Conservation (phyloP, 495 filamentous ascomycete species). For the Hypoxylon fragiforme region DNA sequence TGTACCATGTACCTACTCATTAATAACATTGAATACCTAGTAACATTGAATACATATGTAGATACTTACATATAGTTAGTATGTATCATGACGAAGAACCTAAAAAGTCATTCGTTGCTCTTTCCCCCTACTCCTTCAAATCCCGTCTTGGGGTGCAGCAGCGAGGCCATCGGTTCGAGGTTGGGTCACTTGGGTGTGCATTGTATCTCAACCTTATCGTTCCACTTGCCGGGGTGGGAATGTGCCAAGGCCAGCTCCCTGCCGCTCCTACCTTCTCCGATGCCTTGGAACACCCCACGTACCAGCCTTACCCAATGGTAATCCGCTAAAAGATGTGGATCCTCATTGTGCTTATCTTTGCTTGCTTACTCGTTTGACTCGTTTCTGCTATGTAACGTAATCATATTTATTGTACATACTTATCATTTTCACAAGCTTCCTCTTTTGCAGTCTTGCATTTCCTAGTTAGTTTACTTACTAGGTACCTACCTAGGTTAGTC, state of each 20-base stretch:
- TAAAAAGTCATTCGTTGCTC: no score
- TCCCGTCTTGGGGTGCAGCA: no score
- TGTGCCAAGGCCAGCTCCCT: slow-evolving; percentile 15
- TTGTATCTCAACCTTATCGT: slow-evolving; percentile 15
- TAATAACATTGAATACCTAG: no score
- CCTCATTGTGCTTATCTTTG: slow-evolving; percentile 28
- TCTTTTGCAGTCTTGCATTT: slow-evolving; percentile 4
- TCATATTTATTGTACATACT: neutral
- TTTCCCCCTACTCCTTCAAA: no score
- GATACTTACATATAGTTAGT: no score
- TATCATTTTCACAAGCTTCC: slow-evolving; percentile 9
- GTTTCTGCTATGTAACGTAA: slow-evolving; percentile 29
- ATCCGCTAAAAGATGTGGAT: slow-evolving; percentile 1
- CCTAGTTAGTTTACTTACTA: neutral
- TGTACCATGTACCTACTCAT: no score
- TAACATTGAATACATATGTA: no score
- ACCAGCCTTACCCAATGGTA: slow-evolving; percentile 14
- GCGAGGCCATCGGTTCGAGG: no score
- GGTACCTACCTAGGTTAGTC: neutral
- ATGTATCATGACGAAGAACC: no score
- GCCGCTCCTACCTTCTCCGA: slow-evolving; percentile 5
- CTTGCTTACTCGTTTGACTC: slow-evolving; percentile 33
- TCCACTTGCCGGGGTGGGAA: slow-evolving; percentile 13
- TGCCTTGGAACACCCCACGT: slow-evolving; percentile 19
- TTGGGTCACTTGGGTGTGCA: no score